Evolutionary conservation across 371 early-diverging fungal species (phyloP), one percentile per base, ranked within the genome.

Genomic region (Zopfochytrium polystomum): DNA sequence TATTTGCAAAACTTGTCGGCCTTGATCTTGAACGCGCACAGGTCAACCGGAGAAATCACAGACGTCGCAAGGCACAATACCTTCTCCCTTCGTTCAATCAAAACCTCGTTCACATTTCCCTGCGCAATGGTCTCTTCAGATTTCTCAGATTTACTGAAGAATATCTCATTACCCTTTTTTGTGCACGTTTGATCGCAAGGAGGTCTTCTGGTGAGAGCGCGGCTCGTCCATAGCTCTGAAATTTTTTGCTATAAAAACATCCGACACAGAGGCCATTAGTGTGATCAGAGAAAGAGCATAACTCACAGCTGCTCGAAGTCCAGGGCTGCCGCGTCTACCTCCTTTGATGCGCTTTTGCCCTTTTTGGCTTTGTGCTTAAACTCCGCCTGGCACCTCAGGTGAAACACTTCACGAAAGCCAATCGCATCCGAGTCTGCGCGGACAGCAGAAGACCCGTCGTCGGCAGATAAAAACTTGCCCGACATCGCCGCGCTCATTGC

Each of bases 1-100:
- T 78, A 89, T 76, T 90, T 90, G 78, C 90, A 89, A 59, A 89
- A 88, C 35, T 89, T 86, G 72, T 92, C 92, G 4, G 87, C 80
- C 66, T 92, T 92, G 42, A 87, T 70, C 70, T 46, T 26, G 11
- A 31, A 35, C 6, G 6, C 7, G 9, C 20, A 23, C 11, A 27
- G 30, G 26, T 27, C 13, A 22, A 52, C 5, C 15, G 26, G 22
- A n/a, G n/a, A 22, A 55, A n/a, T 33, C 13, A 35, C 25, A 55
- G 34, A 18, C 5, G n/a, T 26, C 13, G 42, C 13, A 38, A 57
- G 25, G 31, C 30, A 50, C 3, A 4, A 18, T 11, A 62, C 62
- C 62, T 91, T 90, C 52, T 81, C 83, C 55, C 93, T 74, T 48
- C 90, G 83, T 73, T 90, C 88, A 64, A 92, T 67, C 59, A 92